Base-by-base conservation (phyloP, 139 green algal species). In the Tetraselmis striata region DNA sequence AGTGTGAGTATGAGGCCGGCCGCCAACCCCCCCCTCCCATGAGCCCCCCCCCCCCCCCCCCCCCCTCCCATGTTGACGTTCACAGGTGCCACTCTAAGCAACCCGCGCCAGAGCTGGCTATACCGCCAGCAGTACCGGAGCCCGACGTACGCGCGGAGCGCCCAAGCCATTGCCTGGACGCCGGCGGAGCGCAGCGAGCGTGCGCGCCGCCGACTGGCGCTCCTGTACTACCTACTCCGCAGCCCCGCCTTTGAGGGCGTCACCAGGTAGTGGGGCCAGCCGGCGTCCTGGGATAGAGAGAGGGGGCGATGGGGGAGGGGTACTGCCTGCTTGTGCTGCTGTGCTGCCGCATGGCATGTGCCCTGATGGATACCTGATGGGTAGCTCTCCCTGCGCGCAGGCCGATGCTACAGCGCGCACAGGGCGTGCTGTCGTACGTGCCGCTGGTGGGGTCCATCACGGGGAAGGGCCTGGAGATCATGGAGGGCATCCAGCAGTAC, bases 401-500 rank as follows among this genome's bases (percentile, higher is more conserved):
- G 79, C 82, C 59, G 1, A 81, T 80, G 0, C 30, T 92, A 2
- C 59, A 76, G 22, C 24, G 29, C 24, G 77, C 83, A 59, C 77
- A 88, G 78, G 59, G 32, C 22, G 23, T 59, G 23, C 32, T 88
- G 1, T 59, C 59, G 0, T 79, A 75, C 1, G 29, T 93, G 18
- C 90, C 90, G 18, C 80, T 93, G 31, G 2, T 92, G 25, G 89
- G 89, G 29, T 81, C 58, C 77, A 67, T 90, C 5, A 79, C 82
- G 26, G 78, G 76, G 2, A 89, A 89, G 79, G 88, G 83, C 22
- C 79, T 85, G 24, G 91, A 92, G 74, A 87, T 94, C 32, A 30
- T 94, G 67, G 67, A 86, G n/a, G 88, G 90, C 77, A 88, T 94
- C 32, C 90, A 94, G 86, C 32, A 80, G 25, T 91, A 90, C 85